Evolutionary conservation across 2,329 filamentous ascomycete genomes (phyloP).

Genomic region (Domatiomyces catenatus): DNA sequence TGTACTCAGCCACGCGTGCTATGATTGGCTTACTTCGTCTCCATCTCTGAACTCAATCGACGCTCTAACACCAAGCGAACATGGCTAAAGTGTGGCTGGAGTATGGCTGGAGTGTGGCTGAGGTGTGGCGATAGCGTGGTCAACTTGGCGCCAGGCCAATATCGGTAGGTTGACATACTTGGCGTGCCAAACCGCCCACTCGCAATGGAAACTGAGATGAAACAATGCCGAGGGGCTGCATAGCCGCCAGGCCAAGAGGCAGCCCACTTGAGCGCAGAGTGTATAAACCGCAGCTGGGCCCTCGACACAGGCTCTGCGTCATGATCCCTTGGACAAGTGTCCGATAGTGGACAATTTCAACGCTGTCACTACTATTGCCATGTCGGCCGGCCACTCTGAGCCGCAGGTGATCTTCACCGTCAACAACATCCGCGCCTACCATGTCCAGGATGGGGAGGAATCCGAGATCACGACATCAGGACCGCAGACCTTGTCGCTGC

Average conservation of each 20-base stretch:
- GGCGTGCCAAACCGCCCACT: background rate
- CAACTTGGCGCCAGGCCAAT: background rate
- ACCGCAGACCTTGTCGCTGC: constrained; percentile 75
- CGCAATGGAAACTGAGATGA: background rate
- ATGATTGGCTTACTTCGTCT: too few relatives aligned
- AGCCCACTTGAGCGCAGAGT: background rate
- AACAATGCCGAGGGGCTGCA: background rate
- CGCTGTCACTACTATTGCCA: constrained; percentile 4
- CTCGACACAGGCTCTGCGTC: background rate
- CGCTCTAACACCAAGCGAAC: too few relatives aligned
- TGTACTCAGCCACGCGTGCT: too few relatives aligned
- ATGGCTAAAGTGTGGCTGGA: background rate
- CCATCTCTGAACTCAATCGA: too few relatives aligned
- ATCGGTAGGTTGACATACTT: background rate
- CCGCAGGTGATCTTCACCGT: constrained; percentile 43
- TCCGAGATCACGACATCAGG: constrained; percentile 67
- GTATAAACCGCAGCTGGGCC: background rate
- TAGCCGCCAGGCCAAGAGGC: background rate
- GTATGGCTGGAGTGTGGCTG: background rate
- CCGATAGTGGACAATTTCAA: background rate
- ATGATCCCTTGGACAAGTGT: background rate
- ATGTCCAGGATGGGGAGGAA: constrained; percentile 78
- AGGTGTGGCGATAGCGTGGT: background rate
- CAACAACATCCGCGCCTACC: constrained; percentile 77
- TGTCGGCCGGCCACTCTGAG: constrained; percentile 35